Base-by-base conservation (phyloP, 2,329 filamentous ascomycete genomes). In the Alternaria sp. region DNA sequence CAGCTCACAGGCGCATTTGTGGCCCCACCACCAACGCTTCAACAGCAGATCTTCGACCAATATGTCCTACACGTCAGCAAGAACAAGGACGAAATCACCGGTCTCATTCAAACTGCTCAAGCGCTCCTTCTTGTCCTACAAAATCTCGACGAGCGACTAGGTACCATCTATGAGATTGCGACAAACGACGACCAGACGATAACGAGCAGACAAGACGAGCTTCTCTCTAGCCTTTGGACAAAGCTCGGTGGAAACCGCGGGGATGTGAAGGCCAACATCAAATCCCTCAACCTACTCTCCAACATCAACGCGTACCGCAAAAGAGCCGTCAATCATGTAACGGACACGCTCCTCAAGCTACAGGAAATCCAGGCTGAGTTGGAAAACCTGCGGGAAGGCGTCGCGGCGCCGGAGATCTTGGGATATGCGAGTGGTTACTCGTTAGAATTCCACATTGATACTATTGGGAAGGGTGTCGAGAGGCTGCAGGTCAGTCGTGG, bases 391-490 rank as follows among this genome's bases (percentile, higher is more conserved):
- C 82, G 90, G 22, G 90, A 93, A 61, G 82, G 89, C 6, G 90
- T 94, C 10, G 88, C 87, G 0, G 85, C 86, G 57, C 90, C 92
- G 0, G 89, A 88, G 65, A 76, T 90, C 10, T 70, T 89, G 11
- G 84, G 84, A 2, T 84, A 82, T 27, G 80, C 81, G 8, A 76
- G 79, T 4, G 80, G 83, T 28, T 92, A 10, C 90, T 20, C 91
- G 3, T 80, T 95, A 5, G 85, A 85, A 52, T 89, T 92, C 43
- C 91, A 95, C 73, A 89, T 95, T 41, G 88, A 92, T 67, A 89
- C 88, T 57, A 93, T 95, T 63, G 84, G 90, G 59, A 82, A 87
- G 50, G 90, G 90, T 0, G 87, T 94, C 1, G 90, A 93, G 76
- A 83, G 92, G 64, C 79, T 95, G 62, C 89, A 92, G 74, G 79